These are phyloP conservation scores for Starmerella potacharoeniae DNA, from an alignment of 805 yeast species.

Conservation along the genomic window DNA sequence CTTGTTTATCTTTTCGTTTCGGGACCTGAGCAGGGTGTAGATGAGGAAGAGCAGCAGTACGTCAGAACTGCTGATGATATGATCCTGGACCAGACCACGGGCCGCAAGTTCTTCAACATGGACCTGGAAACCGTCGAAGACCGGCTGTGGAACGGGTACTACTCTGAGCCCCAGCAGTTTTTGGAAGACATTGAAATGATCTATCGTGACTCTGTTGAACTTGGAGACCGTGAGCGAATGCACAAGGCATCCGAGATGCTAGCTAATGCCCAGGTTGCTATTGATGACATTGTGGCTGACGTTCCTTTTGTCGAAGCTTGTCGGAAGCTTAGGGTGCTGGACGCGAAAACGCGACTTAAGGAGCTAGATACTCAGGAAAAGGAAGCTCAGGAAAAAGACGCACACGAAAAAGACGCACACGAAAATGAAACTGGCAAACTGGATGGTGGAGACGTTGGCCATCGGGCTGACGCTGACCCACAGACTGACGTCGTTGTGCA, in stretches of 20 bases:
- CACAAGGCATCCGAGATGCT: constrained; percentile 83
- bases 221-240: constrained; percentile 74
- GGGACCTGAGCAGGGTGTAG: constrained; percentile 2
- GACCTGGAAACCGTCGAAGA: constrained; percentile 91
- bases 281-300: constrained; percentile 60
- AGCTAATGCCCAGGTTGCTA: constrained; percentile 90
- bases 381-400: not conserved
- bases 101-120: constrained; percentile 68
- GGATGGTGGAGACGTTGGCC: too few relatives aligned
- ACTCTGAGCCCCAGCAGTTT: constrained; percentile 85
- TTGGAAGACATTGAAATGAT: constrained; percentile 76
- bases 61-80: constrained; percentile 44
- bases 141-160: constrained; percentile 91
- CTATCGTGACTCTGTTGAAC: constrained; percentile 58
- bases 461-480: too few relatives aligned
- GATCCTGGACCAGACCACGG: constrained; percentile 73
- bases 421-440: too few relatives aligned
- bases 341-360: constrained; percentile 19
- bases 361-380: not conserved
- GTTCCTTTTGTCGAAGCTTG: constrained; percentile 70
- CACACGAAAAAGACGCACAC: not conserved
- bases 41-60: constrained; percentile 26
- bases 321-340: constrained; percentile 39
- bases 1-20: constrained; percentile 55
- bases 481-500: too few relatives aligned